These are phyloP conservation scores for Dissophora ornata DNA, from an alignment of 192 early-diverging fungal genomes.

Conservation along the genomic window DNA sequence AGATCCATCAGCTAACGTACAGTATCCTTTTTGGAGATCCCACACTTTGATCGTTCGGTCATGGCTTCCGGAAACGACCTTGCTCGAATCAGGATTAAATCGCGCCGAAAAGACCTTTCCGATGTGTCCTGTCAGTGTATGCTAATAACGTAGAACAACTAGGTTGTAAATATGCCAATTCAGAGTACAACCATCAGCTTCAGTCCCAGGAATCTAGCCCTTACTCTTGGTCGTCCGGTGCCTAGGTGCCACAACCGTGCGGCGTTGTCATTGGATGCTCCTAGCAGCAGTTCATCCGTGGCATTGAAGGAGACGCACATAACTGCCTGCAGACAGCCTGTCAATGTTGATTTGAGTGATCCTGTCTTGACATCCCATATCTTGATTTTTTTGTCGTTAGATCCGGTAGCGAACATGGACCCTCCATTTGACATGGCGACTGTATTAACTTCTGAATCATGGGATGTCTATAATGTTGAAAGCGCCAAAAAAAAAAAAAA, in stretches of 20 bases:
- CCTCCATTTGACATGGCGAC: constrained; percentile 79
- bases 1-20: constrained; percentile 58
- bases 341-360: constrained; percentile 67
- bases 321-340: constrained; percentile 86
- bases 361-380: constrained; percentile 83
- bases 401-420: constrained; percentile 80
- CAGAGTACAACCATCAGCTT: neutral
- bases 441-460: constrained; percentile 87
- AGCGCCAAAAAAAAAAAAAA: constrained; percentile 11
- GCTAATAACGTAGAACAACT: constrained; percentile 58
- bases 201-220: too few relatives aligned
- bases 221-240: constrained; percentile 78
- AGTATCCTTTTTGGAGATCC: constrained; percentile 92
- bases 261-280: constrained; percentile 91
- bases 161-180: neutral
- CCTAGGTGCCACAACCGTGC: constrained; percentile 87
- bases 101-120: constrained; percentile 91
- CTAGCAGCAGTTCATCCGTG: constrained; percentile 75
- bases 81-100: constrained; percentile 81
- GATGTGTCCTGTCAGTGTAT: constrained; percentile 94
- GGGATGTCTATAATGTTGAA: constrained; percentile 58
- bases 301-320: constrained; percentile 85
- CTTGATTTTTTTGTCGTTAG: constrained; percentile 83
- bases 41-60: constrained; percentile 97
- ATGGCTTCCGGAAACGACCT: constrained; percentile 93